A percentile compares a stretch with the other conserved stretches of the same genome.
phyloP scores from a whole-genome alignment of 2,329 filamentous ascomycete species.

The Arthrobotrys sinensis region DNA sequence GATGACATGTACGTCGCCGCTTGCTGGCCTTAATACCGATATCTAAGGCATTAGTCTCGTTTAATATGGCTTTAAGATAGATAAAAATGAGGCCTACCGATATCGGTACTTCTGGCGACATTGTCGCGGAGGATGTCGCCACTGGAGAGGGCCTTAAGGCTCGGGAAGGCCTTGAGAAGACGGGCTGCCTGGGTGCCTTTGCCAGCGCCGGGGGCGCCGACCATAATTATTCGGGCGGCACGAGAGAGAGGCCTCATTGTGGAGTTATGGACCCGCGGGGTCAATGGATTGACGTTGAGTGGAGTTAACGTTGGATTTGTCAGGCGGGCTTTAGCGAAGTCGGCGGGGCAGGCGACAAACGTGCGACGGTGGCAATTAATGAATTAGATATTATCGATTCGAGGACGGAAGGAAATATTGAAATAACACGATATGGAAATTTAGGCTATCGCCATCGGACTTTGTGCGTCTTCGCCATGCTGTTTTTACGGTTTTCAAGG shows the following conservation, averaged over 20 bases:
- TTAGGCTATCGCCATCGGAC: slow-evolving; percentile 47
- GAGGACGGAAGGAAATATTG: not conserved
- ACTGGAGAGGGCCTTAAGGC: slow-evolving; percentile 91
- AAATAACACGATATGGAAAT: not conserved
- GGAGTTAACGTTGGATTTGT: slow-evolving; percentile 10
- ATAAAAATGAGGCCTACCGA: slow-evolving; percentile 49
- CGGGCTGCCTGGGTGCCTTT: slow-evolving; percentile 97
- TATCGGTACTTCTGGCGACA: slow-evolving; percentile 71
- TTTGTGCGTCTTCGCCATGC: slow-evolving; percentile 49
- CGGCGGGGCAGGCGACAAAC: slow-evolving; percentile 22
- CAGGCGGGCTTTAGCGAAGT: slow-evolving; percentile 30
- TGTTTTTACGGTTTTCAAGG: slow-evolving; percentile 1
- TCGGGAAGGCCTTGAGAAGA: slow-evolving; percentile 86
- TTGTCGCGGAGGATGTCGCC: slow-evolving; percentile 93
- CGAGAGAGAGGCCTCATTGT: slow-evolving; percentile 41
- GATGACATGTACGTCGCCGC: slow-evolving; percentile 90
- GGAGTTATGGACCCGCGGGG: not conserved
- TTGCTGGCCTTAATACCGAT: slow-evolving; percentile 78
- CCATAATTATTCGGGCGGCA: slow-evolving; percentile 91
- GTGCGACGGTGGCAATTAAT: not conserved
- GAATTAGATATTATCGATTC: not conserved
- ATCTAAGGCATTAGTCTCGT: not conserved
- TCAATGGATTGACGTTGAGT: not conserved
- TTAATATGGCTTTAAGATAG: not conserved
- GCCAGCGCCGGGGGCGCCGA: slow-evolving; percentile 95